Percentiles rank a stretch among this genome's conserved stretches.
phyloP scores from a whole-genome alignment of 345 rosid genomes.

The Stellera chamaejasme region DNA sequence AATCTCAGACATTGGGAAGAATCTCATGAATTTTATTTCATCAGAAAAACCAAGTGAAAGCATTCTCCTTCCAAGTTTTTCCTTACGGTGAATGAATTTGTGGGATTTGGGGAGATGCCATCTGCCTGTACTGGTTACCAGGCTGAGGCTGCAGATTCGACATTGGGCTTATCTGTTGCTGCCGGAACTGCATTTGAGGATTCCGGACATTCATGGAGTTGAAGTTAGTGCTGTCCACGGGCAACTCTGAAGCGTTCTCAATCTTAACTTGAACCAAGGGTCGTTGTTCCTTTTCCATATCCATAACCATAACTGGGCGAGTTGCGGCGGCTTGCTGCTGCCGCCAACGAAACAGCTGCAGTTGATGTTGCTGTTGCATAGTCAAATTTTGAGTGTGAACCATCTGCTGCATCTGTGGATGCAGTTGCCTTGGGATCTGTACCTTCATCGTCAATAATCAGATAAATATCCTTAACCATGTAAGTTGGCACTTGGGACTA shows the following conservation, averaged over 20 bases:
- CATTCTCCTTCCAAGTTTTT: conserved; percentile 6
- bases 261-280: conserved; percentile 70
- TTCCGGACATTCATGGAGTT: conserved; percentile 47
- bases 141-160: conserved; percentile 57
- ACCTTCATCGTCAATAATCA: conserved; percentile 15
- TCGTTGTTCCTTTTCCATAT: conserved; percentile 65
- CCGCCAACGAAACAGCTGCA: conserved; percentile 49
- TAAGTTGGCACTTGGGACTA: background rate
- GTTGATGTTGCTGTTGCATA: conserved; percentile 53
- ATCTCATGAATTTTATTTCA: background rate
- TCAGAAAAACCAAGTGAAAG: background rate
- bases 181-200: conserved; percentile 57
- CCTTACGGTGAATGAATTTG: conserved; percentile 78
- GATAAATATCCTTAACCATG: background rate
- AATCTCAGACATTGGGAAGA: background rate
- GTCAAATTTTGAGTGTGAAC: conserved; percentile 36
- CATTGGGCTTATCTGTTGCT: conserved; percentile 63
- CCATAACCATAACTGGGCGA: conserved; percentile 50
- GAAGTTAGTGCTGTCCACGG: conserved; percentile 52
- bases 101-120: conserved; percentile 60
- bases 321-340: conserved; percentile 52
- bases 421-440: conserved; percentile 65
- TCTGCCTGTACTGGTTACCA: conserved; percentile 59
- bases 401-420: conserved; percentile 79
- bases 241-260: conserved; percentile 62